Conservation (phyloP, 176 grass and related monocot genomes). For the Luzula sylvatica region DNA sequence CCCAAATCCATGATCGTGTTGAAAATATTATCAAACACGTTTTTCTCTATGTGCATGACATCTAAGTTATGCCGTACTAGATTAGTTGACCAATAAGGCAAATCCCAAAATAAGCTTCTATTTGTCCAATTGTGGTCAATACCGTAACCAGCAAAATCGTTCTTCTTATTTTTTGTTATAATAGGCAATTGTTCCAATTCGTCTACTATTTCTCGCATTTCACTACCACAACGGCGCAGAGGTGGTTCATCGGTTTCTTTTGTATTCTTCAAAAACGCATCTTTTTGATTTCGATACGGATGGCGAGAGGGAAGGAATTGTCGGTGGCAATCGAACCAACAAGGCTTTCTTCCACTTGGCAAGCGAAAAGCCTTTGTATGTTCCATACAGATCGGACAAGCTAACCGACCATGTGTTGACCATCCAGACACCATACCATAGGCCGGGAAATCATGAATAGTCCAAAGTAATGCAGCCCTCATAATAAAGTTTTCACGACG, state of each 20-base stretch:
- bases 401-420: neutral
- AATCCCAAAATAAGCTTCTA: slow-evolving; percentile 5
- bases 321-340: neutral
- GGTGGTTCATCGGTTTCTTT: too few species aligned
- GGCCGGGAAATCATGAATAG: slow-evolving; percentile 6
- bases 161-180: neutral
- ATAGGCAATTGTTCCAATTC: too few species aligned
- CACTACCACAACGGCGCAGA: neutral
- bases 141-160: neutral
- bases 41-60: slow-evolving; percentile 24
- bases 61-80: slow-evolving; percentile 9
- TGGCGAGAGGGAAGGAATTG: too few species aligned
- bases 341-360: neutral
- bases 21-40: slow-evolving; percentile 15
- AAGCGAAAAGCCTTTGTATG: neutral
- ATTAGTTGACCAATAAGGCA: slow-evolving; percentile 16
- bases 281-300: too few species aligned
- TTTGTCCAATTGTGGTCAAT: slow-evolving; percentile 5
- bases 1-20: slow-evolving; percentile 4
- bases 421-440: neutral
- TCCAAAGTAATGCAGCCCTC: slow-evolving; percentile 2
- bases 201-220: neutral
- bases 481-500: neutral
- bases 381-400: neutral
- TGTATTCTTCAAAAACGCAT: too few species aligned